A percentile compares a stretch with the other conserved stretches of the same genome.
phyloP scores from a whole-genome alignment of 805 yeast genomes.

The Metschnikowia drakensbergensis region DNA sequence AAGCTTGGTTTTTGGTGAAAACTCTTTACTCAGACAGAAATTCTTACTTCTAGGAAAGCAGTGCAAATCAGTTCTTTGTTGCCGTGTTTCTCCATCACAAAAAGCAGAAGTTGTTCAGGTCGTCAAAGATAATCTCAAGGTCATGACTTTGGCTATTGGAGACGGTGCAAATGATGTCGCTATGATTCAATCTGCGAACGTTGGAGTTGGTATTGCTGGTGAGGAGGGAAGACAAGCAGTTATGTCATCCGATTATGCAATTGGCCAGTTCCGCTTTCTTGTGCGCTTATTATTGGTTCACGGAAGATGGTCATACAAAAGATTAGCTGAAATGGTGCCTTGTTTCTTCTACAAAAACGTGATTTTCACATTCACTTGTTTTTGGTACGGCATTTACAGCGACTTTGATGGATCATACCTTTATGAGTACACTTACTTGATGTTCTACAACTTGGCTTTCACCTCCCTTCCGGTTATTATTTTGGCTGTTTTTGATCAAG shows the following conservation, averaged over 20 bases:
- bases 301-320: slow-evolving; percentile 84
- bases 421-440: slow-evolving; percentile 73
- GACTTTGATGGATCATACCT: slow-evolving; percentile 78
- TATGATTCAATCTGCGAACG: slow-evolving; percentile 85
- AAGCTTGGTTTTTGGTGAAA: slow-evolving; percentile 43
- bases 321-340: slow-evolving; percentile 81
- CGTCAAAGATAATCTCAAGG: slow-evolving; percentile 70
- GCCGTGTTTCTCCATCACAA: slow-evolving; percentile 86
- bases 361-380: slow-evolving; percentile 66
- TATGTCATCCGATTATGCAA: slow-evolving; percentile 83
- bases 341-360: slow-evolving; percentile 77
- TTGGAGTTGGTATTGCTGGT: slow-evolving; percentile 88
- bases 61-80: slow-evolving; percentile 77
- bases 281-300: slow-evolving; percentile 66
- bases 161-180: slow-evolving; percentile 91
- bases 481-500: slow-evolving; percentile 77
- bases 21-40: slow-evolving; percentile 36
- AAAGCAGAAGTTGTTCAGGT: slow-evolving; percentile 79
- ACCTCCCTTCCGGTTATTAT: slow-evolving; percentile 79
- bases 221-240: slow-evolving; percentile 90
- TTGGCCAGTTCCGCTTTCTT: slow-evolving; percentile 76
- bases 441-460: slow-evolving; percentile 79
- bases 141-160: slow-evolving; percentile 84
- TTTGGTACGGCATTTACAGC: slow-evolving; percentile 75
- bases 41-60: slow-evolving; percentile 72